Conservation (phyloP, 345 rosid species). For the Barbarea vulgaris region DNA sequence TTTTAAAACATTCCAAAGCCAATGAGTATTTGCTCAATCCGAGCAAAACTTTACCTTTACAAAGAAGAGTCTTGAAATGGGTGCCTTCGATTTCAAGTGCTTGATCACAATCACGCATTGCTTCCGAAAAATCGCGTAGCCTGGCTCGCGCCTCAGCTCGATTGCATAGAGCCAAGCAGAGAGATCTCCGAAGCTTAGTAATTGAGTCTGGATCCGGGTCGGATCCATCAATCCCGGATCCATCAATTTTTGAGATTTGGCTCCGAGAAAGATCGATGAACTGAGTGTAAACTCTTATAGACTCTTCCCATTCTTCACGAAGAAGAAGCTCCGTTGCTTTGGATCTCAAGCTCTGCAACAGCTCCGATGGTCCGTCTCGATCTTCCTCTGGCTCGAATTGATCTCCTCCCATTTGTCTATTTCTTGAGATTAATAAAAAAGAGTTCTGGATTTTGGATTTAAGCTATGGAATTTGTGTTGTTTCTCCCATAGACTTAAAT, state of each 20-base stretch:
- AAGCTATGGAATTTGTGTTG: slow-evolving; percentile 3
- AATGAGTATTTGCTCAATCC: slow-evolving; percentile 57
- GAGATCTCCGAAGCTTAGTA: slow-evolving; percentile 54
- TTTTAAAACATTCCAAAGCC: slow-evolving; percentile 74
- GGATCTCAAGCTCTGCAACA: slow-evolving; percentile 66
- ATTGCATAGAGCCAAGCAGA: slow-evolving; percentile 73
- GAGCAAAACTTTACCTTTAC: slow-evolving; percentile 81
- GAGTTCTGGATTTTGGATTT: slow-evolving; percentile 5
- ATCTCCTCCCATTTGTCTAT: slow-evolving; percentile 42
- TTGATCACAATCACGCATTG: slow-evolving; percentile 63
- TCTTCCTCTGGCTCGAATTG: slow-evolving; percentile 35
- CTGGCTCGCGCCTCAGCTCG: slow-evolving; percentile 66
- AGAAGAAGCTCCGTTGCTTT: slow-evolving; percentile 80
- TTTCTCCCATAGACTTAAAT: slow-evolving; percentile 27
- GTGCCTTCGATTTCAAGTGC: slow-evolving; percentile 60
- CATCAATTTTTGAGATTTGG: slow-evolving; percentile 41
- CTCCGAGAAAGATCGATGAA: slow-evolving; percentile 60
- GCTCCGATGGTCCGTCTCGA: slow-evolving; percentile 36
- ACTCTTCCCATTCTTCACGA: slow-evolving; percentile 77
- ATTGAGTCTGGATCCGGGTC: slow-evolving; percentile 35
- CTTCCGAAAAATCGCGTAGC: slow-evolving; percentile 53
- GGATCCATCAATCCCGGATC: slow-evolving; percentile 25
- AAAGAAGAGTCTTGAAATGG: slow-evolving; percentile 82
- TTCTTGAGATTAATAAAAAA: background rate
- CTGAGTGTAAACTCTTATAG: slow-evolving; percentile 60